Percentiles rank a stretch among this genome's conserved stretches.
These are phyloP conservation scores for Escallonia rubra DNA, from an alignment of 129 eudicot species.

Conservation along the genomic window DNA sequence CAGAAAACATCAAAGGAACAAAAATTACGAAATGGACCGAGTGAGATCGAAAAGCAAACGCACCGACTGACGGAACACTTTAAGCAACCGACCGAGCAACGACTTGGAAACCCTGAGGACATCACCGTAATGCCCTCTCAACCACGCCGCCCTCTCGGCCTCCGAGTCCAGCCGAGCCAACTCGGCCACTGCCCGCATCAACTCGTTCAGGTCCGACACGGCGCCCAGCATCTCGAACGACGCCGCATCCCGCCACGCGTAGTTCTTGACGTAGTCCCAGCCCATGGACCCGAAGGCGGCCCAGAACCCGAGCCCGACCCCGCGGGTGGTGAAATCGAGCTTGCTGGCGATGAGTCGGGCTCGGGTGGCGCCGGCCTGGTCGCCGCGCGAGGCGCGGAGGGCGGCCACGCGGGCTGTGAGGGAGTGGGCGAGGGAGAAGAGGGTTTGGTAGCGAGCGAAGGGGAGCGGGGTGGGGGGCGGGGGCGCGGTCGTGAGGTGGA, in stretches of 20 bases:
- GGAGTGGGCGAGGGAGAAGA: constrained; percentile 68
- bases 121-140: constrained; percentile 35
- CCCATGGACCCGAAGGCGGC: constrained; percentile 40
- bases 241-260: constrained; percentile 55
- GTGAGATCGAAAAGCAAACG: neutral
- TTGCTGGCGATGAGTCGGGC: constrained; percentile 49
- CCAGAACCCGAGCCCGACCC: constrained; percentile 50
- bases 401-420: constrained; percentile 71
- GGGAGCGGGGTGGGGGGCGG: constrained; percentile 21
- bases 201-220: constrained; percentile 48
- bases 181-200: constrained; percentile 38
- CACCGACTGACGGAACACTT: constrained; percentile 50
- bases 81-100: constrained; percentile 39
- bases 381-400: constrained; percentile 78
- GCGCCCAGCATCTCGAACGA: constrained; percentile 34
- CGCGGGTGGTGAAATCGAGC: constrained; percentile 23
- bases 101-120: constrained; percentile 42
- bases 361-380: constrained; percentile 46
- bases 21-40: too few relatives aligned
- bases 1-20: too few relatives aligned
- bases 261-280: constrained; percentile 66
- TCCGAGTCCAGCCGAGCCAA: constrained; percentile 46
- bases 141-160: constrained; percentile 49
- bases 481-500: neutral
- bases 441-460: constrained; percentile 41